phyloP scores from a whole-genome alignment of 768 basidiomycete species.

The Tephrocybe sp. region DNA sequence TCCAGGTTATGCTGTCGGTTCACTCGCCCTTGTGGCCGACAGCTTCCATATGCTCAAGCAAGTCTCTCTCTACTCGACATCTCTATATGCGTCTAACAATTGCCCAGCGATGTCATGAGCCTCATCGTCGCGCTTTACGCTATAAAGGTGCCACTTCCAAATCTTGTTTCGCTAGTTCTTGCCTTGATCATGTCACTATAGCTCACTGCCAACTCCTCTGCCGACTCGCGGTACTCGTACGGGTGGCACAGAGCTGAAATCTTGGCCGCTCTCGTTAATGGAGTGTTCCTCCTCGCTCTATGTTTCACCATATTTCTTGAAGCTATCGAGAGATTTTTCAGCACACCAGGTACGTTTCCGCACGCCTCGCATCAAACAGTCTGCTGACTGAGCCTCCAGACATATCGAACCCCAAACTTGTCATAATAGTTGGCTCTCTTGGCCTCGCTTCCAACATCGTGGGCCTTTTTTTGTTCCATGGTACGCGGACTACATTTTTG shows the following conservation, averaged over 20 bases:
- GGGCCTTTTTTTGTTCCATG: slow-evolving; percentile 94
- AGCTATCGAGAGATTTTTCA: slow-evolving; percentile 89
- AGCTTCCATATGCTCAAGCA: slow-evolving; percentile 99
- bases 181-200: slow-evolving; percentile 25
- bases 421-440: slow-evolving; percentile 87
- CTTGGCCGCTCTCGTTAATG: slow-evolving; percentile 92
- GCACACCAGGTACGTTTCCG: slow-evolving; percentile 61
- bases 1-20: slow-evolving; percentile 92
- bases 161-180: slow-evolving; percentile 4
- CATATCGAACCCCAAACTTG: slow-evolving; percentile 83
- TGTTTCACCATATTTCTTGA: slow-evolving; percentile 96
- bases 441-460: slow-evolving; percentile 92
- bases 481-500: slow-evolving; percentile 40
- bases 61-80: slow-evolving; percentile 23
- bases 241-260: slow-evolving; percentile 99
- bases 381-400: slow-evolving; percentile 44
- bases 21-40: slow-evolving; percentile 93
- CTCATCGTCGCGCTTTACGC: slow-evolving; percentile 94
- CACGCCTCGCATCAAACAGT: slow-evolving; percentile 7
- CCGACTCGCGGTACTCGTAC: slow-evolving; percentile 85
- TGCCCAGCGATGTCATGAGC: slow-evolving; percentile 90
- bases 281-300: slow-evolving; percentile 93
- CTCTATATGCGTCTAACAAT: slow-evolving; percentile 9
- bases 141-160: slow-evolving; percentile 57
- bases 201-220: slow-evolving; percentile 61